These are phyloP conservation scores for Telfairia occidentalis DNA, from an alignment of 331 rosid genomes.

Conservation along the genomic window DNA sequence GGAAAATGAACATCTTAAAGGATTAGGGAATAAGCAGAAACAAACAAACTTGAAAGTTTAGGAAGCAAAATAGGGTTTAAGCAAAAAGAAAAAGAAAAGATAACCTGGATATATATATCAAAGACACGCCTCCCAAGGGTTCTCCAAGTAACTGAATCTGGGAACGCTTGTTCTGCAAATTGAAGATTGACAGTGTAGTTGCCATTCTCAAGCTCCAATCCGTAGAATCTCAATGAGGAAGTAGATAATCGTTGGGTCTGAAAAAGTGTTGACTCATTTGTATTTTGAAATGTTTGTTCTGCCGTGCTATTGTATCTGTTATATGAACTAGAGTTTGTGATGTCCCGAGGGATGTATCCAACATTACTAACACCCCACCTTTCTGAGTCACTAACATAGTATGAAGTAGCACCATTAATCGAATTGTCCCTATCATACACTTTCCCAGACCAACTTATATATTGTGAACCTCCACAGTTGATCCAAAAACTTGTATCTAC, in stretches of 20 bases:
- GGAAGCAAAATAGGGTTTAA: too few relatives aligned
- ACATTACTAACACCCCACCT: conserved; percentile 73
- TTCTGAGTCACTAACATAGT: conserved; percentile 31
- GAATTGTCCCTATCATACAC: conserved; percentile 32
- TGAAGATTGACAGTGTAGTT: conserved; percentile 51
- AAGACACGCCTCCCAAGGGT: conserved; percentile 64
- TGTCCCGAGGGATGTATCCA: conserved; percentile 30
- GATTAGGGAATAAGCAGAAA: too few relatives aligned
- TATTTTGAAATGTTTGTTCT: neutral
- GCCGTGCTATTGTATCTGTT: neutral
- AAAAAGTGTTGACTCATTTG: conserved; percentile 33
- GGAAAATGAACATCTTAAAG: too few relatives aligned
- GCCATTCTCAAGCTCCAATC: conserved; percentile 66
- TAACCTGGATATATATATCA: conserved; percentile 69
- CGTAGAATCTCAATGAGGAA: conserved; percentile 69
- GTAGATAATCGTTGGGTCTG: conserved; percentile 58
- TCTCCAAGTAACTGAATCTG: conserved; percentile 32
- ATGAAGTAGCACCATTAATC: conserved; percentile 51
- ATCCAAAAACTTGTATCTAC: conserved; percentile 48
- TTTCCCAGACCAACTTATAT: conserved; percentile 19
- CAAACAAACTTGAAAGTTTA: too few relatives aligned
- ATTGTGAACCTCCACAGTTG: conserved; percentile 54
- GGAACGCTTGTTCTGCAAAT: conserved; percentile 43
- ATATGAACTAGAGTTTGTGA: neutral
- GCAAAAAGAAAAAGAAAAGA: too few relatives aligned